Evolutionary conservation across 2,329 filamentous ascomycete genomes (phyloP).

Genomic region (Scedosporium apiospermum): DNA sequence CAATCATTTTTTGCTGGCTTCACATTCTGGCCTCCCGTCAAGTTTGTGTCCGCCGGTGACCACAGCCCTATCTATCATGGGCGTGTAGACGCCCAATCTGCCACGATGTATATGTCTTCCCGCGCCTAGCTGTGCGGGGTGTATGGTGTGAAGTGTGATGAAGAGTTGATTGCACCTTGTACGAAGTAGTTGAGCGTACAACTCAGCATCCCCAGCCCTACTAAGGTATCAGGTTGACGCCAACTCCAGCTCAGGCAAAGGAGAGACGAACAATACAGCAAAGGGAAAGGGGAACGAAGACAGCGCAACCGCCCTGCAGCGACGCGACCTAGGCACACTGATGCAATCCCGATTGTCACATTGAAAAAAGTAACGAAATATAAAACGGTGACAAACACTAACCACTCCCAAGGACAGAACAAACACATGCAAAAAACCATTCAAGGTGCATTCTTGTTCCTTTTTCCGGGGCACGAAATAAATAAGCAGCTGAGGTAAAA

Average conservation of each 20-base stretch:
- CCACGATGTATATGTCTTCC: neutral
- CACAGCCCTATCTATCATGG: neutral
- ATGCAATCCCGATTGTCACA: neutral
- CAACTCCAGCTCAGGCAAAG: neutral
- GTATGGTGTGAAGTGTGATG: neutral
- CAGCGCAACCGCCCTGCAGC: neutral
- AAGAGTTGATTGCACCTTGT: neutral
- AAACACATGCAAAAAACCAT: neutral
- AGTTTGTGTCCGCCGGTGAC: neutral
- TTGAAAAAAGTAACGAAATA: neutral
- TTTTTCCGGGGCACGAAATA: neutral
- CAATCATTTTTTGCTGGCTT: neutral
- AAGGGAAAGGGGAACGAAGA: neutral
- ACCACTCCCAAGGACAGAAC: neutral
- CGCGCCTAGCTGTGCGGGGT: neutral
- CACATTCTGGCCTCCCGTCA: neutral
- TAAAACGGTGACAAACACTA: neutral
- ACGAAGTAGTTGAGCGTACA: neutral
- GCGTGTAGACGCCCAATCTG: neutral
- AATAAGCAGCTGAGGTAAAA: neutral
- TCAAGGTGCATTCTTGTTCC: neutral
- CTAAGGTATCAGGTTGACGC: neutral
- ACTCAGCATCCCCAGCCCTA: neutral
- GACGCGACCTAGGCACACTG: neutral
- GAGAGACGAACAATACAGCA: neutral